Evolutionary conservation across 495 filamentous ascomycete species (phyloP).

Genomic region (Chaetomium cochliodes): DNA sequence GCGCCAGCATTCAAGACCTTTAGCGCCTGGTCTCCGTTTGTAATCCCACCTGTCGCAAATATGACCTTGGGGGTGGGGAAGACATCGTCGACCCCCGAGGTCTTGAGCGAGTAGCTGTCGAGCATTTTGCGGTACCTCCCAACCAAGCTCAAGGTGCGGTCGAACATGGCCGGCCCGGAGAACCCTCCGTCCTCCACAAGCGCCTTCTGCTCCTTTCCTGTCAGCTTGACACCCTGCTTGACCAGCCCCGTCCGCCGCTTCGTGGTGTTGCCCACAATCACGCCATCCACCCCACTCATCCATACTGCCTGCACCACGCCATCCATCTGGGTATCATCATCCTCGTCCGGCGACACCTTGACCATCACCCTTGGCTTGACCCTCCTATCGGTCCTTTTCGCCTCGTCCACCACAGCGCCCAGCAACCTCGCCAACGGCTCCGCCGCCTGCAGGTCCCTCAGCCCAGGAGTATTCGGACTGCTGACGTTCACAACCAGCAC

Average conservation of each 20-base stretch:
- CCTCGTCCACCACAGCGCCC: slow-evolving; percentile 76
- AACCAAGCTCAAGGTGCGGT: slow-evolving; percentile 70
- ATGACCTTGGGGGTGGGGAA: slow-evolving; percentile 66
- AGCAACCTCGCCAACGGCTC: slow-evolving; percentile 79
- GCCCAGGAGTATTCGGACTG: slow-evolving; percentile 89
- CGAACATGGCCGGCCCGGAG: slow-evolving; percentile 85
- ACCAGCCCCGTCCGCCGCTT: slow-evolving; percentile 71
- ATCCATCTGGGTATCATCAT: slow-evolving; percentile 72
- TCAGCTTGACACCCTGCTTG: slow-evolving; percentile 61
- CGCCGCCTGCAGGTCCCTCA: slow-evolving; percentile 76
- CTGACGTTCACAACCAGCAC: slow-evolving; percentile 96
- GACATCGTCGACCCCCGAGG: slow-evolving; percentile 21
- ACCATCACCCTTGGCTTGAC: slow-evolving; percentile 87
- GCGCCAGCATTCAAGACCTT: slow-evolving; percentile 81
- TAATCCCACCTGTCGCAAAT: slow-evolving; percentile 90
- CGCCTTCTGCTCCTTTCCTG: slow-evolving; percentile 61
- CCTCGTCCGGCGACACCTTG: slow-evolving; percentile 94
- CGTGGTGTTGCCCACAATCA: slow-evolving; percentile 98
- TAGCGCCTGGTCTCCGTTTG: slow-evolving; percentile 75
- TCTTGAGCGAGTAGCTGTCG: slow-evolving; percentile 51
- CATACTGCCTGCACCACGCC: slow-evolving; percentile 87
- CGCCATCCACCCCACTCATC: slow-evolving; percentile 81
- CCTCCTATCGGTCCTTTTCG: slow-evolving; percentile 61
- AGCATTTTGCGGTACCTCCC: slow-evolving; percentile 73
- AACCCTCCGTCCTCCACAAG: slow-evolving; percentile 81